Conservation (phyloP, 148 eudicot genomes). For the Mesembryanthemum crystallinum region DNA sequence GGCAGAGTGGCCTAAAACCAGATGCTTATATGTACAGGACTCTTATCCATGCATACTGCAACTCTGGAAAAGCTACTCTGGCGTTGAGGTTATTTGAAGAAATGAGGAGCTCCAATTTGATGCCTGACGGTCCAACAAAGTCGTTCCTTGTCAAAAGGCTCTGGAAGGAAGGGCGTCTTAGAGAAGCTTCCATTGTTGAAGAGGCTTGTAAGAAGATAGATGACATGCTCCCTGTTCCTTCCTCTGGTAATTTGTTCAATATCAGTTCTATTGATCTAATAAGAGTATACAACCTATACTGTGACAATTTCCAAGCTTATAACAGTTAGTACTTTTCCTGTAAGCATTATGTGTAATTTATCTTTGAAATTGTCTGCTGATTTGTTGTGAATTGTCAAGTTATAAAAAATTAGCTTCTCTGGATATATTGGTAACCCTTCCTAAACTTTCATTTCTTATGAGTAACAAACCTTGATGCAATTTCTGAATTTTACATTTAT, state of each 20-base stretch:
- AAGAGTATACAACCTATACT: constrained; percentile 47
- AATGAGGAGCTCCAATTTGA: constrained; percentile 56
- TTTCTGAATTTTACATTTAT: neutral
- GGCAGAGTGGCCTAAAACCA: constrained; percentile 61
- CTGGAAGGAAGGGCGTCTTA: constrained; percentile 85
- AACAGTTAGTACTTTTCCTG: neutral
- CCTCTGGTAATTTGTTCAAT: constrained; percentile 51
- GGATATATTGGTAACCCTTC: no score
- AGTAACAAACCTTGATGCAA: neutral
- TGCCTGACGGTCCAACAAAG: constrained; percentile 63
- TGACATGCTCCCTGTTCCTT: constrained; percentile 45
- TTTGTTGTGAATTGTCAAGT: neutral
- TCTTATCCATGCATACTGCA: constrained; percentile 72
- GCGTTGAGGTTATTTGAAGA: constrained; percentile 84
- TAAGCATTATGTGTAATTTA: neutral
- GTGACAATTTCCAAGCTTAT: constrained; percentile 28
- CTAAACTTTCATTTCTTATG: no score
- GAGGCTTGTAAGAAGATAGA: constrained; percentile 48
- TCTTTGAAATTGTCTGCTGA: neutral
- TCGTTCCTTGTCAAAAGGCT: constrained; percentile 74
- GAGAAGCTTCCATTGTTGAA: constrained; percentile 80
- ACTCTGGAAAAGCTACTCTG: constrained; percentile 61
- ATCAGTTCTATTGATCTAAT: constrained; percentile 55
- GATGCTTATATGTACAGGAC: constrained; percentile 73
- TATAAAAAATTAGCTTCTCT: neutral